A percentile compares a stretch with the other conserved stretches of the same genome.
These are phyloP conservation scores for Euryodendron excelsum DNA, from an alignment of 148 eudicot genomes.

Conservation along the genomic window DNA sequence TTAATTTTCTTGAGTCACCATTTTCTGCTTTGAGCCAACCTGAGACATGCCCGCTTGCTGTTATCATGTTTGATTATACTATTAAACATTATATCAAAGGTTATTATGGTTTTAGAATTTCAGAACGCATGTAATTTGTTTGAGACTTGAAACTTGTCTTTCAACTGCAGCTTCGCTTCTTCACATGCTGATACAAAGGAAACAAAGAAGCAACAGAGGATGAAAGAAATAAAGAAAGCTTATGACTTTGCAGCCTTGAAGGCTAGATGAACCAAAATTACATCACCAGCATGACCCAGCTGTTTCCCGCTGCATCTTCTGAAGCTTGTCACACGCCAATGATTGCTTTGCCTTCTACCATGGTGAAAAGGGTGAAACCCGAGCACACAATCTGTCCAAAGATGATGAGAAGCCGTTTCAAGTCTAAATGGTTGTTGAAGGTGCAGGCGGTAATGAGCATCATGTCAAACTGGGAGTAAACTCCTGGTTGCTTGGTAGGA, in stretches of 20 bases:
- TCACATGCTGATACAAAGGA: neutral
- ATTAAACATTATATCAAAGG: neutral
- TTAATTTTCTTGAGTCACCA: too few relatives aligned
- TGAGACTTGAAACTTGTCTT: neutral
- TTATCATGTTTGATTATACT: neutral
- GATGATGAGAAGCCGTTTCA: neutral
- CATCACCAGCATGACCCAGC: too few relatives aligned
- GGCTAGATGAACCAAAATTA: neutral
- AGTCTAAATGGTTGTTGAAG: neutral
- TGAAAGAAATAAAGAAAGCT: neutral
- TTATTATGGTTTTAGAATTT: neutral
- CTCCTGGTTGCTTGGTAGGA: too few relatives aligned
- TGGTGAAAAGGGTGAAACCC: neutral
- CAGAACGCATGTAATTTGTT: neutral
- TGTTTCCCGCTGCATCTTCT: neutral
- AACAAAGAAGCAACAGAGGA: neutral
- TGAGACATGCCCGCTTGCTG: neutral
- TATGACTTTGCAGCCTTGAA: neutral
- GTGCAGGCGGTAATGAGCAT: neutral
- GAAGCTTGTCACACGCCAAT: too few relatives aligned
- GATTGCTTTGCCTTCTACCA: too few relatives aligned
- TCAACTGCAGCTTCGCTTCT: neutral
- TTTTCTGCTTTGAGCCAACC: too few relatives aligned
- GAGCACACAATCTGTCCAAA: neutral
- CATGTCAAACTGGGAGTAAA: neutral